Percentiles rank a stretch among this genome's conserved stretches.
Conservation (phyloP, 2,329 filamentous ascomycete species). For the Teratosphaeria nubilosa region DNA sequence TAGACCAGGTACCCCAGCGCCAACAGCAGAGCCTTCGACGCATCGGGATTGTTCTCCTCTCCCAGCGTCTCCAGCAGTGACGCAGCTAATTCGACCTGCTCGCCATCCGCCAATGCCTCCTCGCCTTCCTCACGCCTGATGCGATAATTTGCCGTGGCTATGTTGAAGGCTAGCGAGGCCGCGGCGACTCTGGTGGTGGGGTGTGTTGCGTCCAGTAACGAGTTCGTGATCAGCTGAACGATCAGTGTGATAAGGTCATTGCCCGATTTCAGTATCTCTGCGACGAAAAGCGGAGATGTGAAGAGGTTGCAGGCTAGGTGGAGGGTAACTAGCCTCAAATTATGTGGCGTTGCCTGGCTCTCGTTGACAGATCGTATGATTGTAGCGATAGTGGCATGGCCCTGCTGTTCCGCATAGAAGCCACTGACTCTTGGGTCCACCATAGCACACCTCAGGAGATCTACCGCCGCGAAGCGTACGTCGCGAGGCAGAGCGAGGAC, state of each 20-base stretch:
- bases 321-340: conserved; percentile 69
- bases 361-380: conserved; percentile 48
- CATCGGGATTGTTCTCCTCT: conserved; percentile 47
- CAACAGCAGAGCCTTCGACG: conserved; percentile 64
- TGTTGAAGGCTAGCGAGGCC: conserved; percentile 73
- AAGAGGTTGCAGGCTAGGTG: conserved; percentile 83
- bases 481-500: conserved; percentile 47
- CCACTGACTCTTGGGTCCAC: conserved; percentile 69
- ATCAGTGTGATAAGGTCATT: conserved; percentile 28
- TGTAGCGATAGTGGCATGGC: conserved; percentile 51
- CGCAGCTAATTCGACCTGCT: conserved; percentile 73
- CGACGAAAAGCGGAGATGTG: conserved; percentile 59
- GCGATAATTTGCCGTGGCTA: conserved; percentile 61
- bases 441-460: conserved; percentile 69
- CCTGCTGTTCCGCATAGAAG: conserved; percentile 66
- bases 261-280: conserved; percentile 18
- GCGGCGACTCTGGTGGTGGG: conserved; percentile 69
- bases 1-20: conserved; percentile 70
- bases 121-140: conserved; percentile 48
- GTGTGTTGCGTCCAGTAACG: conserved; percentile 67
- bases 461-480: conserved; percentile 69
- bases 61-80: conserved; percentile 66
- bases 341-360: conserved; percentile 62
- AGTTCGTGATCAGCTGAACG: conserved; percentile 61
- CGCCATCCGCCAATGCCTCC: conserved; percentile 54